Evolutionary conservation across 805 yeast species (phyloP).

Genomic region (Sporopachydermia lactativora): DNA sequence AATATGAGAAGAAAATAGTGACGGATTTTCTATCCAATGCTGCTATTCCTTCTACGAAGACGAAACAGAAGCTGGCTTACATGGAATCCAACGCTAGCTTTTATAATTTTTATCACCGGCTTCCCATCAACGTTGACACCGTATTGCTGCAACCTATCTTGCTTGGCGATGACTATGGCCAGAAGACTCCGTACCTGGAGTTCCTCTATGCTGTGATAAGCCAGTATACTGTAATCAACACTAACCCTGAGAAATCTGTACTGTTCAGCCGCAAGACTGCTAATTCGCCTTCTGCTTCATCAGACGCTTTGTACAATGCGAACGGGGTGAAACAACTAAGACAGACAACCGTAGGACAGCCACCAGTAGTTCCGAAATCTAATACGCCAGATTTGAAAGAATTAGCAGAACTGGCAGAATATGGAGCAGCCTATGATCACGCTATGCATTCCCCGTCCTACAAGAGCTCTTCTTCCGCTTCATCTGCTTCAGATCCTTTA

Average conservation of each 20-base stretch:
- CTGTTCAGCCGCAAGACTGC: background rate
- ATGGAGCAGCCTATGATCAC: background rate
- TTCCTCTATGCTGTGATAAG: conserved; percentile 49
- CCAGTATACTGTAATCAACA: conserved; percentile 24
- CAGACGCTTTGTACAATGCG: too few relatives aligned
- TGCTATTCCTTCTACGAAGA: conserved; percentile 4
- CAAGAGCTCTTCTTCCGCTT: background rate
- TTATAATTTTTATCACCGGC: conserved; percentile 46
- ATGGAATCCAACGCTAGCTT: conserved; percentile 44
- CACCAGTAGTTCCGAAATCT: too few relatives aligned
- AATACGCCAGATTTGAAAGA: background rate
- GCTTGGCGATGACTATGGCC: conserved; percentile 76
- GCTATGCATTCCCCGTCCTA: background rate
- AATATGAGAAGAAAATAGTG: conserved; percentile 34
- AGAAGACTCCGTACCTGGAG: conserved; percentile 84
- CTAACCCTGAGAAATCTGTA: background rate
- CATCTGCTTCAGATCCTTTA: background rate
- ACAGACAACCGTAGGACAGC: too few relatives aligned
- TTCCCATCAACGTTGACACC: conserved; percentile 57
- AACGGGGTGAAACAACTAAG: too few relatives aligned
- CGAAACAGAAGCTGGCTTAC: conserved; percentile 19
- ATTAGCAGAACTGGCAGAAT: background rate
- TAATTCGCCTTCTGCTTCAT: too few relatives aligned
- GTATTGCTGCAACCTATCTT: conserved; percentile 74
- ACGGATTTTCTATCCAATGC: conserved; percentile 8